These are phyloP conservation scores for Onygenales sp. DNA, from an alignment of 2,329 filamentous ascomycete genomes.

Conservation along the genomic window DNA sequence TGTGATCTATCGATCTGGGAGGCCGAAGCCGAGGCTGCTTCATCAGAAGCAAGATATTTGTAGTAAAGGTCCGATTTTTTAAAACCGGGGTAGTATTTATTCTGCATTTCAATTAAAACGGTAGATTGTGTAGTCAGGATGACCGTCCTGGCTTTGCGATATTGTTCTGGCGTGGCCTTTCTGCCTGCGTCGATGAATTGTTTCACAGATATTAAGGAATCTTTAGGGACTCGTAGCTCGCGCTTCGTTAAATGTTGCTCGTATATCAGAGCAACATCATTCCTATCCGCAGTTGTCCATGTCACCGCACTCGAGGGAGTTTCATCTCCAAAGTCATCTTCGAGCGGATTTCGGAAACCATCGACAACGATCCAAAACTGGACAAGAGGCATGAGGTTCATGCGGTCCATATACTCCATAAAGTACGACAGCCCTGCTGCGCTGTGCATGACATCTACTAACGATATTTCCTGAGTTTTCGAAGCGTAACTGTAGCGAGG, in stretches of 20 bases:
- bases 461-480: slow-evolving; percentile 61
- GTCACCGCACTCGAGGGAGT: slow-evolving; percentile 51
- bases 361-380: slow-evolving; percentile 99
- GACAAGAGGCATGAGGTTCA: slow-evolving; percentile 74
- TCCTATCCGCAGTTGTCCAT: slow-evolving; percentile 76
- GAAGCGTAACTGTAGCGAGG: slow-evolving; percentile 38
- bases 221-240: slow-evolving; percentile 67
- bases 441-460: slow-evolving; percentile 81
- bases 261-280: slow-evolving; percentile 83
- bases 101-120: slow-evolving; percentile 76
- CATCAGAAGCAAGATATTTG: slow-evolving; percentile 87
- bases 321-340: slow-evolving; percentile 71
- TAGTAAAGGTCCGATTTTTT: slow-evolving; percentile 91
- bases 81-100: slow-evolving; percentile 71
- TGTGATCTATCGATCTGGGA: slow-evolving; percentile 9
- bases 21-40: slow-evolving; percentile 33
- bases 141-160: slow-evolving; percentile 69
- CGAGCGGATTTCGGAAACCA: slow-evolving; percentile 85
- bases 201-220: slow-evolving; percentile 60
- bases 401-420: slow-evolving; percentile 99
- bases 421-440: slow-evolving; percentile 91
- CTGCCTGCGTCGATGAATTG: slow-evolving; percentile 71
- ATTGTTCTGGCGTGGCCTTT: slow-evolving; percentile 67
- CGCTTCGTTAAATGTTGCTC: slow-evolving; percentile 77
- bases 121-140: slow-evolving; percentile 74